phyloP scores from a whole-genome alignment of 352 stramenopile species.

The Pythium folliculosum region DNA sequence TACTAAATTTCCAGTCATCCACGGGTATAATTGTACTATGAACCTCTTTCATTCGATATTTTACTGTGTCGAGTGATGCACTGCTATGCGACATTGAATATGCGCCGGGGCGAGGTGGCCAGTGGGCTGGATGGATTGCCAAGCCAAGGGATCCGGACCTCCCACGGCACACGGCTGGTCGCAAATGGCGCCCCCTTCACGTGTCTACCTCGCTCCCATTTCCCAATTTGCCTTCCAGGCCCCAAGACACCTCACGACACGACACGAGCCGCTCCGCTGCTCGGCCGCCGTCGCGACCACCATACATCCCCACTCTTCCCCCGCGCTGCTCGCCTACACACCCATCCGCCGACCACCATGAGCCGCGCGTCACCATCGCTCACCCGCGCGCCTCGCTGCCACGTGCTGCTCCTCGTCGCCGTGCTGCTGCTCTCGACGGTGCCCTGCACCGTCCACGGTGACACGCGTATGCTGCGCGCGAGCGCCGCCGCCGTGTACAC shows the following conservation, averaged over 20 bases:
- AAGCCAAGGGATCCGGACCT: not conserved
- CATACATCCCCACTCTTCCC: not conserved
- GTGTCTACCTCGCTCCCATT: not conserved
- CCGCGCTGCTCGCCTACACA: too few relatives aligned
- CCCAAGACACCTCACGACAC: not conserved
- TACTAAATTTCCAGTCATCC: too few relatives aligned
- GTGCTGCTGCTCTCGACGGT: not conserved
- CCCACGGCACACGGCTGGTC: not conserved
- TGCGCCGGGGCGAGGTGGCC: not conserved
- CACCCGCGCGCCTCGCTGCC: too few relatives aligned
- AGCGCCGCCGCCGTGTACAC: not conserved
- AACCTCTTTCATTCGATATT: too few relatives aligned
- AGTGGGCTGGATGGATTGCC: not conserved
- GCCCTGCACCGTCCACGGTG: not conserved
- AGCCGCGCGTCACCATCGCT: not conserved
- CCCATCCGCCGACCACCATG: slow-evolving; percentile 3
- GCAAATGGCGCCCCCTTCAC: not conserved
- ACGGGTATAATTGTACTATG: too few relatives aligned
- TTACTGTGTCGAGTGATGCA: not conserved
- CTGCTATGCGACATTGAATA: not conserved
- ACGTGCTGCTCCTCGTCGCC: not conserved
- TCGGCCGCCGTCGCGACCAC: not conserved
- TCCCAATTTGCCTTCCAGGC: not conserved
- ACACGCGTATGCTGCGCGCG: not conserved
- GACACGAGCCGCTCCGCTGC: not conserved